Evolutionary conservation across 805 yeast genomes (phyloP), one percentile per base, ranked within the genome.

Genomic region (Nakazawaea laoshanensis): DNA sequence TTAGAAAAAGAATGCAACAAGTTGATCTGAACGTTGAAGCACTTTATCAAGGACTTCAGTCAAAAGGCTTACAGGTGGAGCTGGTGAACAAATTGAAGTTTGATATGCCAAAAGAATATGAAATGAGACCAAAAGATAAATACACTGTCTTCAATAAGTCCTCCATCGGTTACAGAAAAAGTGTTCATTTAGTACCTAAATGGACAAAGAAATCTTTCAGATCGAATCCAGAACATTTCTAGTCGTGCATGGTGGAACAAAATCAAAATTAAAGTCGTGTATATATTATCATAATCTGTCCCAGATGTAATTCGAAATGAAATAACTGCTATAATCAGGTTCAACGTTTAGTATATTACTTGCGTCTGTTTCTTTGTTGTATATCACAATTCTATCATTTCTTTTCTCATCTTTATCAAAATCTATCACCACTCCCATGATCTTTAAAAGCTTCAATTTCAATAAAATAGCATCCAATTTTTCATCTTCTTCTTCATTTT

Each of bases 171-270:
- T 92, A 89, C 59, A 75, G 97, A 63, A 89, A 87, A 61, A 77
- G 88, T 42, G 75, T 84, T 17, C 97, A 89, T 50, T 63, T 76
- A 55, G 82, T 80, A 27, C 95, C 96, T 14, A 84, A 87, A 52
- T 87, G 95, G 94, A 87, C 96, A 35, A 86, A 79, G 61, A 53
- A 74, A 41, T 74, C 94, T 7, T 69, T 78, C 55, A 77, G 96
- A 63, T 75, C 70, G 38, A 81, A 83, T 49, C 96, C 96, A 28
- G 67, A 67, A 39, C 68, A 77, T 50, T 79, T 70, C 53, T 83
- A 61, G 51, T 11, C 14, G 17, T 26, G 12, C 19, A 24, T 26
- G 6, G 17, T 14, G 12, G 24, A 22, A 16, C 11, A 15, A 18
- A 24, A 31, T 10, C 11, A 21, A 17, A 24, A 17, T 19, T 18